phyloP scores from a whole-genome alignment of 2,329 filamentous ascomycete genomes.

The Fonsecaea pugnacius region DNA sequence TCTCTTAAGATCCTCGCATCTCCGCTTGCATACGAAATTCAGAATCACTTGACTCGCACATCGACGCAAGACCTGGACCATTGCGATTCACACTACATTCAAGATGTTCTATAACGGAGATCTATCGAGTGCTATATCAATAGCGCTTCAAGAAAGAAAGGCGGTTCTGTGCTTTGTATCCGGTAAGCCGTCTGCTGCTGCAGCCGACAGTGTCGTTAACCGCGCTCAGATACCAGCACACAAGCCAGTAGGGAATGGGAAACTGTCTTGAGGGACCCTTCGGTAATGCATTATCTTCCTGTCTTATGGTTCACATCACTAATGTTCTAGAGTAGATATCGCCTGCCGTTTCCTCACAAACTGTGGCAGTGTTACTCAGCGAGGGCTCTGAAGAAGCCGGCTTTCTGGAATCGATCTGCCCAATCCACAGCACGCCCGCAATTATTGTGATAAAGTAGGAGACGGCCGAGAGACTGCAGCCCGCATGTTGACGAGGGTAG shows the following conservation, averaged over 20 bases:
- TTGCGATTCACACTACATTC: background rate
- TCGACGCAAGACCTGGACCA: background rate
- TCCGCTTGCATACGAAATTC: background rate
- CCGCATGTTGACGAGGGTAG: slow-evolving; percentile 44
- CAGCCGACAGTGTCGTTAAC: slow-evolving; percentile 6
- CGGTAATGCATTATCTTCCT: slow-evolving; percentile 54
- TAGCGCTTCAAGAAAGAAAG: slow-evolving; percentile 75
- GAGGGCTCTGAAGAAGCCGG: slow-evolving; percentile 79
- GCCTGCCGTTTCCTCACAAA: slow-evolving; percentile 57
- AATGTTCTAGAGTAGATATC: slow-evolving; percentile 25
- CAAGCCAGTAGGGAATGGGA: slow-evolving; percentile 76
- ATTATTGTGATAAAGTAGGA: slow-evolving; percentile 75
- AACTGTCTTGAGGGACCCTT: slow-evolving; percentile 39
- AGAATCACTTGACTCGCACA: background rate
- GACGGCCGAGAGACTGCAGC: slow-evolving; percentile 7
- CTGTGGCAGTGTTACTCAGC: slow-evolving; percentile 71
- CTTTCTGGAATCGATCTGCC: slow-evolving; percentile 81
- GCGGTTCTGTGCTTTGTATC: slow-evolving; percentile 83
- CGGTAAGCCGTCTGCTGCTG: slow-evolving; percentile 54
- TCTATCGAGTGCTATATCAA: slow-evolving; percentile 77
- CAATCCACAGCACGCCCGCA: slow-evolving; percentile 76
- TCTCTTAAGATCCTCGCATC: background rate
- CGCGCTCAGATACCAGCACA: slow-evolving; percentile 65
- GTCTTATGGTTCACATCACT: slow-evolving; percentile 5
- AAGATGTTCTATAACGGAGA: slow-evolving; percentile 80